Evolutionary conservation across 208 protist genomes (phyloP).

Genomic region (Leishmania gerbilli): DNA sequence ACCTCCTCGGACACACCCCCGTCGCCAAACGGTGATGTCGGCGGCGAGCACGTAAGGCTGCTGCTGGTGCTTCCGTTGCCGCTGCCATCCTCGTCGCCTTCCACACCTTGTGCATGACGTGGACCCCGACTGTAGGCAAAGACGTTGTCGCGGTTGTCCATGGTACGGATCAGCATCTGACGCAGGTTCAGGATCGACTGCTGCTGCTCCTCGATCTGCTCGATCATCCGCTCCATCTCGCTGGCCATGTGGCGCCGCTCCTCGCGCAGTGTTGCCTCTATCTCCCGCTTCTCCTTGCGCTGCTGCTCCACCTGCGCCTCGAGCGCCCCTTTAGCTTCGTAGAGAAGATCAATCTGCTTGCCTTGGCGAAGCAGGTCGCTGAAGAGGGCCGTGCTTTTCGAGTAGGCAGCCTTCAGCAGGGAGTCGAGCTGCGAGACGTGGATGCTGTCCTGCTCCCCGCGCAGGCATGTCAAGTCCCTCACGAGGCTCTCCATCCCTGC

Average conservation of each 20-base stretch:
- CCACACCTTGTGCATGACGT: conserved; percentile 2
- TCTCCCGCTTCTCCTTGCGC: conserved; percentile 60
- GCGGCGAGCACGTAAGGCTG: conserved; percentile 14
- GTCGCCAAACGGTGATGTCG: not conserved
- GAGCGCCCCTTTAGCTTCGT: conserved; percentile 56
- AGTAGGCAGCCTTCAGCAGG: conserved; percentile 81
- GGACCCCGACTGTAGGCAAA: conserved; percentile 27
- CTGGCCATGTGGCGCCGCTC: conserved; percentile 66
- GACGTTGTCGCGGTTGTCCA: conserved; percentile 42
- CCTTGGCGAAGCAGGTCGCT: conserved; percentile 81
- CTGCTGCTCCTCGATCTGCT: conserved; percentile 86
- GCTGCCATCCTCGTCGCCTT: conserved; percentile 9
- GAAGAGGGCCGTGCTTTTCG: conserved; percentile 87
- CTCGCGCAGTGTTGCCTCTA: conserved; percentile 59
- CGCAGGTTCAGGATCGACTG: conserved; percentile 80
- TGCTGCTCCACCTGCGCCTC: conserved; percentile 71
- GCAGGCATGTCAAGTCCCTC: conserved; percentile 72
- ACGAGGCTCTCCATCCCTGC: conserved; percentile 74
- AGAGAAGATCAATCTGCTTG: conserved; percentile 71
- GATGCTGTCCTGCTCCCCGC: conserved; percentile 55
- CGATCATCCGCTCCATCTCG: conserved; percentile 71
- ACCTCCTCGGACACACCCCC: conserved; percentile 3
- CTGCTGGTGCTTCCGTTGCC: not conserved
- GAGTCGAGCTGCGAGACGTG: conserved; percentile 81
- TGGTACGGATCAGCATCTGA: conserved; percentile 78